Evolutionary conservation across 2,329 filamentous ascomycete species (phyloP), one percentile per base, ranked within the genome.

Genomic region (Cladosporium sp.): DNA sequence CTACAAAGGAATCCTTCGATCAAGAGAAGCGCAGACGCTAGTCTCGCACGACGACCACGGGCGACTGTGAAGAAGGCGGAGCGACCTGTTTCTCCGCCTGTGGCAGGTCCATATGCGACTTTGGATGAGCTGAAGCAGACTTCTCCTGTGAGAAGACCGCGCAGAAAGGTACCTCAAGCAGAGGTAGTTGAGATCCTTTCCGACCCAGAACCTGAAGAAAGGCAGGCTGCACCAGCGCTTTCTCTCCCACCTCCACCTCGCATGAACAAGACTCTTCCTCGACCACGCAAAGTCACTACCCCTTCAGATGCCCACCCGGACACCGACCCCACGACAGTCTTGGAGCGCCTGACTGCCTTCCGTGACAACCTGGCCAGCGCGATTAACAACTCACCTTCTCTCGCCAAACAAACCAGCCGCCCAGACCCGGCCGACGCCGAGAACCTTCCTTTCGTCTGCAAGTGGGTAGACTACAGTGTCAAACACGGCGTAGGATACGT

Each of bases 391-490:
- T 77, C 67, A 72, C 72, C 88, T 72, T 82, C 57, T 65, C 65
- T 65, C 31, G 40, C 69, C 33, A 40, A 64, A 62, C 28, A 63
- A 40, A 65, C 67, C 50, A 59, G 65, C 58, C 63, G 68, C 23
- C 66, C 67, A 49, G 60, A 66, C 23, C 66, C 78, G 72, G 68
- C 75, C 70, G 86, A 78, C 80, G 84, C 66, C 78, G 83, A 68
- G 76, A 83, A 64, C 80, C 84, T 74, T 74, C 88, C 67, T 77
- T 89, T 74, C 84, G 89, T 74, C 79, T 88, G 74, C 12, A 92
- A 93, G 74, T 95, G 91, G 91, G 91, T 95, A 7, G 91, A 95
- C 75, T 95, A 95, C 77, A 92, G 91, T 66, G 92, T 93, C 78
- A 93, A 93, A 75, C 92, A 93, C 75, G 91, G 91, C 14, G 84